A percentile compares a stretch with the other conserved stretches of the same genome.
Conservation (phyloP, 176 grass and related monocot genomes). For the Cocos nucifera region DNA sequence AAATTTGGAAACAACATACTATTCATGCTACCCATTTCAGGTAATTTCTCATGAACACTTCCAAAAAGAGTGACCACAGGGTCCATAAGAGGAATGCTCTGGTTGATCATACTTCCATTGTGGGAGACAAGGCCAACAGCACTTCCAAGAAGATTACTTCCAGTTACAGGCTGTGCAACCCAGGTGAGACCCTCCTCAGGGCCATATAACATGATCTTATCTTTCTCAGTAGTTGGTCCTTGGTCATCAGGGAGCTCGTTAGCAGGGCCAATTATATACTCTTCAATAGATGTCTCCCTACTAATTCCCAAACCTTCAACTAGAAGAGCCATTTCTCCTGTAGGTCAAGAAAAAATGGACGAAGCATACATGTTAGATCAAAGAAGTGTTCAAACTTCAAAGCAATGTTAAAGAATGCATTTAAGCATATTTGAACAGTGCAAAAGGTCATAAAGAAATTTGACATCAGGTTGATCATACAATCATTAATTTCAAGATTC, state of each 20-base stretch:
- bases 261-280: slow-evolving; percentile 49
- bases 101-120: slow-evolving; percentile 53
- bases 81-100: slow-evolving; percentile 40
- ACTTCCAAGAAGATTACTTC: slow-evolving; percentile 43
- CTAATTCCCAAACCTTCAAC: slow-evolving; percentile 46
- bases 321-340: slow-evolving; percentile 78
- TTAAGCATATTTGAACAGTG: too few relatives aligned
- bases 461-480: too few relatives aligned
- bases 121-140: slow-evolving; percentile 28
- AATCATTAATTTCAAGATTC: too few relatives aligned
- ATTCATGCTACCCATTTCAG: slow-evolving; percentile 22
- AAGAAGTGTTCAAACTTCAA: too few relatives aligned
- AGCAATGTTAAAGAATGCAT: too few relatives aligned
- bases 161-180: slow-evolving; percentile 51
- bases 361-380: too few relatives aligned
- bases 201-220: slow-evolving; percentile 57
- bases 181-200: slow-evolving; percentile 47
- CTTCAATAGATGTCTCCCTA: slow-evolving; percentile 57
- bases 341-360: neutral
- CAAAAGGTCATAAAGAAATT: too few relatives aligned
- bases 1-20: slow-evolving; percentile 73
- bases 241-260: slow-evolving; percentile 10
- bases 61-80: slow-evolving; percentile 58
- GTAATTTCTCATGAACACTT: slow-evolving; percentile 48
- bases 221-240: slow-evolving; percentile 11